Evolutionary conservation across 83 land plant species (phyloP), one percentile per base, ranked within the genome.

Genomic region (Picea abies): DNA sequence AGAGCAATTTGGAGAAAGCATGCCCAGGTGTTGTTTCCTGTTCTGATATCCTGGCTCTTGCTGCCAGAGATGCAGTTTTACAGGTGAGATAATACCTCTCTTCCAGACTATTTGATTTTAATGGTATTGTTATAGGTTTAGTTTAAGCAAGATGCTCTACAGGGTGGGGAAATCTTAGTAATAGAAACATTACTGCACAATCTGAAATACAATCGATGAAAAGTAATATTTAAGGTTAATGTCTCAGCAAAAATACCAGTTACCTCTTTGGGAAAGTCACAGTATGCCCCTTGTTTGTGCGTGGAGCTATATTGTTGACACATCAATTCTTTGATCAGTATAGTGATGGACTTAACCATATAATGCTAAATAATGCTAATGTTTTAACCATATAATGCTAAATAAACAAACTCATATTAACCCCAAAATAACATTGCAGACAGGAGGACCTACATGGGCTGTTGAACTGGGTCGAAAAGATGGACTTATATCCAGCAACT

Each of bases 381-480:
- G 29, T 29, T 29, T 29, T 29, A 29, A 29, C 1, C 29, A 29
- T 29, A 29, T 29, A n/a, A n/a, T 83, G 20, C 16, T 76, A 23
- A 47, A 62, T 35, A 8, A 10, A 22, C 16, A 82, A 12, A 6
- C 23, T 14, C 4, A 44, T 44, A 44, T 44, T 44, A 29, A 44
- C 47, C 8, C 47, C 5, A 2, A 49, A 49, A 49, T 8, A 20
- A 9, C 19, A 9, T 60, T 62, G 25, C 77, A 86, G 88, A 61
- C 64, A 37, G 86, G 88, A 29, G 88, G 88, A 23, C 86, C 88
- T 25, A 72, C 73, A 0, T 86, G 88, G 88, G 41, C 19, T 52
- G 88, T 84, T 41, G 88, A 86, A 80, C 39, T 83, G n/a, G 88
- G 88, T 20, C 76, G 88, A 44, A 66, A 82, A 78, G 88, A 86